Conservation (phyloP, 2,329 filamentous ascomycete species). For the Fusarium bactridioides region DNA sequence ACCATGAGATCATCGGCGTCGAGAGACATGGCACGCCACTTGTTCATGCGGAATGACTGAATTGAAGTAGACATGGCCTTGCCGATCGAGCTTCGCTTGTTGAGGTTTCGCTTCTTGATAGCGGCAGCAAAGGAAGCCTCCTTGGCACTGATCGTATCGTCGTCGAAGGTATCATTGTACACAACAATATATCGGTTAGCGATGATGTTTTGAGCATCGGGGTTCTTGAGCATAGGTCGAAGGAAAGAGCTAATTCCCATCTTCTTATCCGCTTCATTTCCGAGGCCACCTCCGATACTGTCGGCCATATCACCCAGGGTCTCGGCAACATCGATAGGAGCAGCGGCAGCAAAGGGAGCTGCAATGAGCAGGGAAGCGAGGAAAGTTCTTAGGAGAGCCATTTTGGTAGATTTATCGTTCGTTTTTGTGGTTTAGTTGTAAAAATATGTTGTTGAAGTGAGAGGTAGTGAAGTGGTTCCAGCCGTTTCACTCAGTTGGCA, state of each 20-base stretch:
- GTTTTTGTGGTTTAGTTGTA: slow-evolving; percentile 23
- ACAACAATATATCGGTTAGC: slow-evolving; percentile 70
- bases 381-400: slow-evolving; percentile 41
- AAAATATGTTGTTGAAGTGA: slow-evolving; percentile 24
- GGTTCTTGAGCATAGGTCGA: slow-evolving; percentile 56
- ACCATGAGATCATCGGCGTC: slow-evolving; percentile 61
- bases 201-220: slow-evolving; percentile 57
- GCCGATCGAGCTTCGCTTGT: slow-evolving; percentile 59
- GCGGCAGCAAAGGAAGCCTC: slow-evolving; percentile 56
- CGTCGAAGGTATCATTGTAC: slow-evolving; percentile 63
- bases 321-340: slow-evolving; percentile 34
- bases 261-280: slow-evolving; percentile 23
- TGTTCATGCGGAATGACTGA: slow-evolving; percentile 55
- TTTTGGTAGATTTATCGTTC: slow-evolving; percentile 31
- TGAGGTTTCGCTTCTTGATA: slow-evolving; percentile 65
- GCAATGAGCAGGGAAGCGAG: slow-evolving; percentile 37
- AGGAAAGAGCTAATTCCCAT: slow-evolving; percentile 44
- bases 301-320: slow-evolving; percentile 28
- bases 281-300: slow-evolving; percentile 13
- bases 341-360: slow-evolving; percentile 41
- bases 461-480: slow-evolving; percentile 42
- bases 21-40: slow-evolving; percentile 62
- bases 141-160: slow-evolving; percentile 59
- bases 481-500: slow-evolving; percentile 39
- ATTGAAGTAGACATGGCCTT: slow-evolving; percentile 57